phyloP scores from a whole-genome alignment of 2,329 filamentous ascomycete species.

The Colletotrichum melonis region DNA sequence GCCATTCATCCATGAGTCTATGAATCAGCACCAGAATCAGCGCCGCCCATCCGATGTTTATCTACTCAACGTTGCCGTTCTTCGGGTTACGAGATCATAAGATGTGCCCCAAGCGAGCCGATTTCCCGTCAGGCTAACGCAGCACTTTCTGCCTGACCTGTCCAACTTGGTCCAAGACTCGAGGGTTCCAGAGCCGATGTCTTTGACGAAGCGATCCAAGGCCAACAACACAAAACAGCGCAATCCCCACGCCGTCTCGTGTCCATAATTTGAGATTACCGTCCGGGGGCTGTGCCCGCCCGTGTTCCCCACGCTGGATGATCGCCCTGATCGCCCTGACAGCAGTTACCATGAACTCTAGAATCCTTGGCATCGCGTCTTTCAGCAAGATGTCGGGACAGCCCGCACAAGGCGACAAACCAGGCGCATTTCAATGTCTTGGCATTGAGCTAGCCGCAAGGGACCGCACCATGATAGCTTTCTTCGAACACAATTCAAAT shows the following conservation, averaged over 20 bases:
- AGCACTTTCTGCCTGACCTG: neutral
- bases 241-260: neutral
- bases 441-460: neutral
- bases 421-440: neutral
- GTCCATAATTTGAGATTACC: neutral
- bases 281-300: neutral
- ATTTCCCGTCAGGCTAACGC: neutral
- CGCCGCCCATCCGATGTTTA: neutral
- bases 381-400: neutral
- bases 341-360: neutral
- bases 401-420: neutral
- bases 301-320: neutral
- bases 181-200: neutral
- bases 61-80: neutral
- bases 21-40: neutral
- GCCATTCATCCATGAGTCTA: neutral
- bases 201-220: neutral
- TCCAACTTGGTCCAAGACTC: neutral
- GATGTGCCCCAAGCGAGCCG: neutral
- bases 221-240: neutral
- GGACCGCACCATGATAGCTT: neutral
- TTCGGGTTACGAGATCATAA: neutral
- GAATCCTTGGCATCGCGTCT: conserved; percentile 17
- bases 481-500: neutral
- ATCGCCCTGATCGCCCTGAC: conserved; percentile 7